Evolutionary conservation across 768 basidiomycete species (phyloP).

Genomic region (Phylloporus sp.): DNA sequence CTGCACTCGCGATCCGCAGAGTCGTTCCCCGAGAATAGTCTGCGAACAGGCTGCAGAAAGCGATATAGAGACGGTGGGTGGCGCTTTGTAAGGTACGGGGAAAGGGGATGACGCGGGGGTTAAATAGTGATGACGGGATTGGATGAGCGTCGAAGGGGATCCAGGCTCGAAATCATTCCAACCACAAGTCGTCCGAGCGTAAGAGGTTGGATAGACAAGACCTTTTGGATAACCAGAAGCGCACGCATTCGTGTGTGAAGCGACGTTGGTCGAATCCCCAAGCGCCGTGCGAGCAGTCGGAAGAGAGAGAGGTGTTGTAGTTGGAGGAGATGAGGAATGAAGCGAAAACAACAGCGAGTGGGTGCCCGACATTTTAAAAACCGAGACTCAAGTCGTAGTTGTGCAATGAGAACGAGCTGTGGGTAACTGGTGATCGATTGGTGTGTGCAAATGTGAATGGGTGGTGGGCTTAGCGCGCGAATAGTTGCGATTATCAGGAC

Average conservation of each 20-base stretch:
- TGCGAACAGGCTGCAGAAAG: constrained; percentile 34
- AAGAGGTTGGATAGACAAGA: constrained; percentile 17
- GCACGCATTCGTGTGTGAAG: constrained; percentile 5
- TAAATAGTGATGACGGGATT: constrained; percentile 8
- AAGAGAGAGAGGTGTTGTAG: background rate
- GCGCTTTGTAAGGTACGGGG: constrained; percentile 29
- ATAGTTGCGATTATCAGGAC: constrained; percentile 24
- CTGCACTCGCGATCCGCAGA: constrained; percentile 2
- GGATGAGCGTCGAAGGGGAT: background rate
- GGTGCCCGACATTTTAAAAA: constrained; percentile 19
- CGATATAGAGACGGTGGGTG: constrained; percentile 37
- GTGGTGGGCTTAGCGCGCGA: constrained; percentile 3
- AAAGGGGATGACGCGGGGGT: constrained; percentile 16
- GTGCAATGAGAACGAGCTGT: constrained; percentile 9
- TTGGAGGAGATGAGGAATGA: background rate
- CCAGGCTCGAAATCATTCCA: constrained; percentile 8
- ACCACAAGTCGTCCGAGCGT: constrained; percentile 10
- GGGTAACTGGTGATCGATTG: constrained; percentile 4
- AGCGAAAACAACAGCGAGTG: constrained; percentile 2
- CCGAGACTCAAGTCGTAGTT: constrained; percentile 1
- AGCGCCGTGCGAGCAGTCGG: constrained; percentile 19
- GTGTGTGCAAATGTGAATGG: constrained; percentile 8
- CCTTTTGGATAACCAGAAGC: constrained; percentile 7
- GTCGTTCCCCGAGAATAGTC: background rate
- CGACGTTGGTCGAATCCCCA: constrained; percentile 24